Percentiles rank a stretch among this genome's conserved stretches.
phyloP scores from a whole-genome alignment of 345 rosid species.

The Eucalyptus urophylla region DNA sequence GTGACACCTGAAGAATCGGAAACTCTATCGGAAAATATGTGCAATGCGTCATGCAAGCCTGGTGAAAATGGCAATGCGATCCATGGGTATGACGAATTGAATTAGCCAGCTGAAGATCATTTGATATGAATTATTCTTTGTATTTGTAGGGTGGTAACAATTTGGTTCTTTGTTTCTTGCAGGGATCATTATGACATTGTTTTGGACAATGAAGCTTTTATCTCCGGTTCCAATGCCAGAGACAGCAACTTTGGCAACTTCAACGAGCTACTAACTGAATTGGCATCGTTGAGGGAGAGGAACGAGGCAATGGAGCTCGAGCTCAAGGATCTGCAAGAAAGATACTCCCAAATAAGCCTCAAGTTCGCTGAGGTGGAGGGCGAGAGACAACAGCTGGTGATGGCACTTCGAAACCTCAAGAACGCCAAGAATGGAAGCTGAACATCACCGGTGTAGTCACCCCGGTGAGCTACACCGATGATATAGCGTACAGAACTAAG shows the following conservation, averaged over 20 bases:
- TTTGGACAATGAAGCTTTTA: not conserved
- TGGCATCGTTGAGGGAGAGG: slow-evolving; percentile 1
- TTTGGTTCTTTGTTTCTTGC: not conserved
- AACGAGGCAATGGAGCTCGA: slow-evolving; percentile 24
- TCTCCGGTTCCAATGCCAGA: not conserved
- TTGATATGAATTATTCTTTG: not conserved
- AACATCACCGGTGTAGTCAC: not conserved
- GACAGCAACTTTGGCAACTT: not conserved
- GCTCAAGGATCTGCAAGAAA: slow-evolving; percentile 30
- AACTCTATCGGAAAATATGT: not conserved
- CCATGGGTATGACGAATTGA: not conserved
- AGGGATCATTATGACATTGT: not conserved
- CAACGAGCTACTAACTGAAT: not conserved
- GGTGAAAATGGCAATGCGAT: not conserved
- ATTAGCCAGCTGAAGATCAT: not conserved
- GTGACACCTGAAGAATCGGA: not conserved
- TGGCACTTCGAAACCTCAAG: slow-evolving; percentile 15
- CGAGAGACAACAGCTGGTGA: slow-evolving; percentile 30
- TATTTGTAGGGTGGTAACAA: not conserved
- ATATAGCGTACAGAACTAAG: not conserved
- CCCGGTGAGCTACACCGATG: not conserved
- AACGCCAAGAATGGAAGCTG: slow-evolving; percentile 2
- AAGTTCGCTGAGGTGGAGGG: slow-evolving; percentile 45
- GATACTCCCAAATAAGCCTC: slow-evolving; percentile 34
- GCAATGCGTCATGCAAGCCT: not conserved